Percentiles rank a stretch among this genome's conserved stretches.
Evolutionary conservation across 2,329 filamentous ascomycete genomes (phyloP).

Genomic region (Alternaria sp.): DNA sequence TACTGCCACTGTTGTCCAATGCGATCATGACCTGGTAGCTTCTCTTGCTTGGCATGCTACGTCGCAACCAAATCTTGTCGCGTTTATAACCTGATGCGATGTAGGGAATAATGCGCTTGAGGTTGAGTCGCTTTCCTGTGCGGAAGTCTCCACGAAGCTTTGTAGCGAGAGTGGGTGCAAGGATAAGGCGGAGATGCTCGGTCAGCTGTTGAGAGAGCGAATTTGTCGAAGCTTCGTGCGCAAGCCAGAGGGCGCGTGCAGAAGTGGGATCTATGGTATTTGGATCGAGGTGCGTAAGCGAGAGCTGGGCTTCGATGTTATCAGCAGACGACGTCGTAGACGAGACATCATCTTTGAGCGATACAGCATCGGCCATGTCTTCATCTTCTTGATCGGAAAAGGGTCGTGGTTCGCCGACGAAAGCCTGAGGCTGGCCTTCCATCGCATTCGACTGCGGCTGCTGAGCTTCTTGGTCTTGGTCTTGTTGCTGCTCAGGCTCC

Average conservation of each 20-base stretch:
- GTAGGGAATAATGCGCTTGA: constrained; percentile 99
- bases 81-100: constrained; percentile 98
- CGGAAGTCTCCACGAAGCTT: constrained; percentile 97
- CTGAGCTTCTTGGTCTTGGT: constrained; percentile 34
- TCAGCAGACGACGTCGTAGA: constrained; percentile 45
- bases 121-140: constrained; percentile 96
- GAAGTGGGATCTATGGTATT: constrained; percentile 55
- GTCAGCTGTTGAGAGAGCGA: constrained; percentile 86
- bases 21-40: constrained; percentile 97
- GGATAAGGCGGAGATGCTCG: constrained; percentile 92
- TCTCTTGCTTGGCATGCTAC: constrained; percentile 88
- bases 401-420: constrained; percentile 54
- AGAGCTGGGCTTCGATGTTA: constrained; percentile 66
- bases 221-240: constrained; percentile 84
- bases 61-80: constrained; percentile 99
- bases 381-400: constrained; percentile 42
- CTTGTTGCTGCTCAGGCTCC: constrained; percentile 41
- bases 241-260: constrained; percentile 79
- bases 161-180: constrained; percentile 91
- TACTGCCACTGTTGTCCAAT: constrained; percentile 92
- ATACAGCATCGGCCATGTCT: constrained; percentile 46
- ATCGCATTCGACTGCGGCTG: constrained; percentile 35
- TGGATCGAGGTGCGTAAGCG: constrained; percentile 70
- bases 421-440: constrained; percentile 50
- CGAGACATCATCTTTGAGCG: constrained; percentile 46